Evolutionary conservation across 306 rosid species (phyloP).

Genomic region (Urtica urens): DNA sequence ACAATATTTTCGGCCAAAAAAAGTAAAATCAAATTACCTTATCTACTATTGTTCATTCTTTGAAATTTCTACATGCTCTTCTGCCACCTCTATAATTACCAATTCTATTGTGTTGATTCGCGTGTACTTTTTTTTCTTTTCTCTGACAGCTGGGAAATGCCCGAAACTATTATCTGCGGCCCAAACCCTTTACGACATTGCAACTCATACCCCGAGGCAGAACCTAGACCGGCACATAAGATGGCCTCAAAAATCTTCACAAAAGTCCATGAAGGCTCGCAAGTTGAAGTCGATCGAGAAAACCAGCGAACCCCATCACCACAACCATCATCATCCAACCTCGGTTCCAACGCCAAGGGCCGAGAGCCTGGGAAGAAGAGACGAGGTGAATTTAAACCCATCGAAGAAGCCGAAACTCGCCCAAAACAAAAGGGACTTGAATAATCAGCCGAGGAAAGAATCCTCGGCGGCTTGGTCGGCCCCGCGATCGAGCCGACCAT

Average conservation of each 20-base stretch:
- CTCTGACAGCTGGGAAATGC: conserved; percentile 47
- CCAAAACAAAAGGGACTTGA: conserved; percentile 29
- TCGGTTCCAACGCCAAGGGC: conserved; percentile 28
- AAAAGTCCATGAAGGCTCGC: conserved; percentile 60
- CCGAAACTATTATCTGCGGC: conserved; percentile 64
- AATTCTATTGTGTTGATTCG: neutral
- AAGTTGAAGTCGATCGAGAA: conserved; percentile 46
- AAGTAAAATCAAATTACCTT: too few species aligned
- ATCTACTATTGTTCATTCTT: too few species aligned
- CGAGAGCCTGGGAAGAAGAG: conserved; percentile 26
- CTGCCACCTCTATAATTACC: too few species aligned
- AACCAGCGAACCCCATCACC: conserved; percentile 37
- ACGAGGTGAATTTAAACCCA: conserved; percentile 28
- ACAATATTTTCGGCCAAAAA: too few species aligned
- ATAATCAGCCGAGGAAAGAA: conserved; percentile 41
- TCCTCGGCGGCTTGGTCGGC: conserved; percentile 47
- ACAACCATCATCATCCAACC: too few species aligned
- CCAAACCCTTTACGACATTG: conserved; percentile 55
- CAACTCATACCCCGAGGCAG: conserved; percentile 29
- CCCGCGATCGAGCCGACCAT: conserved; percentile 75
- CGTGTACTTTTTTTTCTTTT: conserved; percentile 7
- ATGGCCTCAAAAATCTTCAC: conserved; percentile 76
- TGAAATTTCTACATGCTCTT: too few species aligned
- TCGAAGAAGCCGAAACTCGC: conserved; percentile 69
- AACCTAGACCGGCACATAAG: conserved; percentile 42